These are phyloP conservation scores for Meripilus lineatus DNA, from an alignment of 1,284 basidiomycete species.

Conservation along the genomic window DNA sequence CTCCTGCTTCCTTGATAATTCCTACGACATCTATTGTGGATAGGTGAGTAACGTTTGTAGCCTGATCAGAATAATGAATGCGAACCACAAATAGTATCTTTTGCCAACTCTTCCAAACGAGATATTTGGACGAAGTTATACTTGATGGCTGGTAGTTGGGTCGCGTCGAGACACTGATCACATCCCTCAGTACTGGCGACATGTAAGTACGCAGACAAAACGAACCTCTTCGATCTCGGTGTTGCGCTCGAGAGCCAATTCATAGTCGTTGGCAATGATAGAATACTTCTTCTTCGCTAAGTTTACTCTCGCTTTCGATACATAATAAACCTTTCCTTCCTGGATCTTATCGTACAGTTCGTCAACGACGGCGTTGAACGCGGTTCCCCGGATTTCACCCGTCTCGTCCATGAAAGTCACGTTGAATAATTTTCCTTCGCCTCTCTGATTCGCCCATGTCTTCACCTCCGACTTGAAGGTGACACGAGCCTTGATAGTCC, in stretches of 20 bases:
- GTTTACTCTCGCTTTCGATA: slow-evolving; percentile 89
- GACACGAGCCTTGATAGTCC: slow-evolving; percentile 97
- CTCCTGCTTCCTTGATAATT: slow-evolving; percentile 72
- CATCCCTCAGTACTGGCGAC: slow-evolving; percentile 13
- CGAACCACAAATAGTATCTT: slow-evolving; percentile 78
- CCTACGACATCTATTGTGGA: slow-evolving; percentile 84
- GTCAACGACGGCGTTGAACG: slow-evolving; percentile 91
- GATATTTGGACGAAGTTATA: slow-evolving; percentile 78
- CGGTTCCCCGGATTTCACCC: slow-evolving; percentile 90
- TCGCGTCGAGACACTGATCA: slow-evolving; percentile 71
- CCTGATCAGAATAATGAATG: background rate
- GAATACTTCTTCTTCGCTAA: slow-evolving; percentile 98
- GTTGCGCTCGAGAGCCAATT: slow-evolving; percentile 81
- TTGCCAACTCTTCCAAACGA: slow-evolving; percentile 58
- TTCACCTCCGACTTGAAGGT: slow-evolving; percentile 88
- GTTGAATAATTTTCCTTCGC: slow-evolving; percentile 95
- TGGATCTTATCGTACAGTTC: slow-evolving; percentile 80
- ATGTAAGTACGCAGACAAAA: background rate
- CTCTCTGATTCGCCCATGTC: slow-evolving; percentile 85
- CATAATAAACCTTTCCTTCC: slow-evolving; percentile 91
- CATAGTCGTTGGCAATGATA: slow-evolving; percentile 88
- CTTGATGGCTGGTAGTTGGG: slow-evolving; percentile 70
- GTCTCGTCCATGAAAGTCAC: slow-evolving; percentile 94
- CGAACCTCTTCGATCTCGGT: slow-evolving; percentile 80
- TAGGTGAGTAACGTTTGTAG: background rate